These are phyloP conservation scores for Pythium scleroteichum DNA, from an alignment of 352 stramenopile genomes.

Conservation along the genomic window DNA sequence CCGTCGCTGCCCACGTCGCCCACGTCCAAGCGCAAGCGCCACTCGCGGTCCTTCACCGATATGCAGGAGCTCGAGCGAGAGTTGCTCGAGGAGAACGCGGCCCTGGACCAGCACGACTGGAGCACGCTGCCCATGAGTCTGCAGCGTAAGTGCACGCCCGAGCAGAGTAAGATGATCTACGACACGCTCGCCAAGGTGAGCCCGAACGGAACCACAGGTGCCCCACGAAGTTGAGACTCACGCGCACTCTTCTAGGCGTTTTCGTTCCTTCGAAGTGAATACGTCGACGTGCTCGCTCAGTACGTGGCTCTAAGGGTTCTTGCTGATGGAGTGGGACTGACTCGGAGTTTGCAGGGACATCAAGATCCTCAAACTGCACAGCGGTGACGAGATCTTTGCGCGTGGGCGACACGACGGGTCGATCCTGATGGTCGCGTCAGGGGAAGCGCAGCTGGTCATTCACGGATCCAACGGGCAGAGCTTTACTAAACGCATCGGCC, in stretches of 20 bases:
- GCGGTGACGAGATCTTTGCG: constrained; percentile 62
- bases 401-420: constrained; percentile 66
- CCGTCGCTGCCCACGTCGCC: constrained; percentile 55
- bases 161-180: constrained; percentile 82
- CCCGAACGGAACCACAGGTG: background rate
- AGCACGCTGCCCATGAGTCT: constrained; percentile 61
- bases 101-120: constrained; percentile 66
- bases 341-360: constrained; percentile 45
- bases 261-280: constrained; percentile 71
- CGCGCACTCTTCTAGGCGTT: constrained; percentile 41
- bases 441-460: constrained; percentile 57
- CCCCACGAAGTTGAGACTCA: background rate
- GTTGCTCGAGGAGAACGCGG: constrained; percentile 59
- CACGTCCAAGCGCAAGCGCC: constrained; percentile 72
- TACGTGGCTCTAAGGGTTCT: constrained; percentile 19
- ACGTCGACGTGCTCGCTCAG: constrained; percentile 55
- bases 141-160: constrained; percentile 55
- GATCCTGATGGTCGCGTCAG: constrained; percentile 70
- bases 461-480: constrained; percentile 42
- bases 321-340: background rate
- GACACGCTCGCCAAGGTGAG: constrained; percentile 69
- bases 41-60: constrained; percentile 75
- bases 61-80: constrained; percentile 62
- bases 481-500: constrained; percentile 54
- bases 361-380: constrained; percentile 44